Evolutionary conservation across 2,329 filamentous ascomycete genomes (phyloP).

Genomic region (Apiospora pterosperma): DNA sequence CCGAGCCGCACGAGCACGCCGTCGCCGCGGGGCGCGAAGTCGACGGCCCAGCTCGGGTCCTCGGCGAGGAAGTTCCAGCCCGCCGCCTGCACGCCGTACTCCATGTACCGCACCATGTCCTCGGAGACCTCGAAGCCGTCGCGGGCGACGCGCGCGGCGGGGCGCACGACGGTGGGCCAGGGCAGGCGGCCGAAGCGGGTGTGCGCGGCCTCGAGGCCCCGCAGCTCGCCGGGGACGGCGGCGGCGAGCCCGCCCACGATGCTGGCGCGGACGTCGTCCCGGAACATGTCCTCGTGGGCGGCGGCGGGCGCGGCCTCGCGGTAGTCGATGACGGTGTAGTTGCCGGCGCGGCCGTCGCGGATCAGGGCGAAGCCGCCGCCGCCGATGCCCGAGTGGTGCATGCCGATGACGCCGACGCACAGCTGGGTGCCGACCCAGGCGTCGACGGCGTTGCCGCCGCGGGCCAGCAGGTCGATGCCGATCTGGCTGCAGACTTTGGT

Average conservation of each 20-base stretch:
- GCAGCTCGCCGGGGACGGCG: slow-evolving; percentile 70
- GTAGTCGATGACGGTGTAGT: slow-evolving; percentile 86
- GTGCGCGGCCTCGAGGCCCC: slow-evolving; percentile 78
- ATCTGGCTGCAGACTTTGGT: slow-evolving; percentile 29
- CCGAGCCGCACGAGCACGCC: slow-evolving; percentile 67
- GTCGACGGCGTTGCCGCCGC: slow-evolving; percentile 69
- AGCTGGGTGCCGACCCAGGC: slow-evolving; percentile 71
- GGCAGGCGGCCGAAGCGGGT: slow-evolving; percentile 64
- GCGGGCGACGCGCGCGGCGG: slow-evolving; percentile 70
- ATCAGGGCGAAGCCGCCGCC: slow-evolving; percentile 90
- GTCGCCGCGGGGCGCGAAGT: slow-evolving; percentile 83
- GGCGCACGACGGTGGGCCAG: slow-evolving; percentile 70
- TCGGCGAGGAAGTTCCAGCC: slow-evolving; percentile 63
- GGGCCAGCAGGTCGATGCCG: slow-evolving; percentile 26
- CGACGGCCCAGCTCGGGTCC: slow-evolving; percentile 77
- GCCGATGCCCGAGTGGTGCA: slow-evolving; percentile 81
- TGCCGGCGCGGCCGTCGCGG: slow-evolving; percentile 59
- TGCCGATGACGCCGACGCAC: slow-evolving; percentile 71
- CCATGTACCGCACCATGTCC: slow-evolving; percentile 75
- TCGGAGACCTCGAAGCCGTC: slow-evolving; percentile 71
- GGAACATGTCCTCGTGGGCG: slow-evolving; percentile 81
- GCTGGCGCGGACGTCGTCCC: slow-evolving; percentile 63
- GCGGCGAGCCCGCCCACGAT: slow-evolving; percentile 70
- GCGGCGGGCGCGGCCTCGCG: slow-evolving; percentile 82
- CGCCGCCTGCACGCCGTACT: slow-evolving; percentile 34